Percentiles rank a stretch among this genome's conserved stretches.
Conservation (phyloP, 169 alveolate species). For the Cardiosporidium cionae region DNA sequence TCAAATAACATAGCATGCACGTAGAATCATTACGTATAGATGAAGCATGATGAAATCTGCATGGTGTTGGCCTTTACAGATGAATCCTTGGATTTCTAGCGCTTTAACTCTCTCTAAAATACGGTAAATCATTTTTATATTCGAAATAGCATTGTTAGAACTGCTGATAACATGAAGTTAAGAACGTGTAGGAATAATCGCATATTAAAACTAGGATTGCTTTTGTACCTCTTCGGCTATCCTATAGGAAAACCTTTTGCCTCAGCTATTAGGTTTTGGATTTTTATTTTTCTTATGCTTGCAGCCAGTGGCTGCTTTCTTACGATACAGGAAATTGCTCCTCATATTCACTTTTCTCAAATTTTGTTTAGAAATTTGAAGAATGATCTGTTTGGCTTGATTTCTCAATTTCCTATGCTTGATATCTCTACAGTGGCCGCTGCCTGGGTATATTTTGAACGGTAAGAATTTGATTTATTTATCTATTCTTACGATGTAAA, state of each 20-base stretch:
- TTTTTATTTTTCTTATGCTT: no score
- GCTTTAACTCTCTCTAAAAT: constrained; percentile 23
- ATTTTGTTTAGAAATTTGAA: constrained; percentile 7
- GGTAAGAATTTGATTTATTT: neutral
- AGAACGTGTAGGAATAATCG: no score
- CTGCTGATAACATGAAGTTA: no score
- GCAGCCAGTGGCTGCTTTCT: no score
- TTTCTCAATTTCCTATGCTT: neutral
- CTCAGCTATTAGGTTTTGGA: no score
- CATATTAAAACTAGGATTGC: no score
- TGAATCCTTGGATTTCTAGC: constrained; percentile 2
- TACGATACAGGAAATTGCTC: no score
- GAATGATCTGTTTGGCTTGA: neutral
- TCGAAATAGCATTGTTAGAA: no score
- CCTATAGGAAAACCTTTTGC: no score
- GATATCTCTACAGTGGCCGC: constrained; percentile 20
- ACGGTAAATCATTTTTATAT: neutral
- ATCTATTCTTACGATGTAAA: neutral
- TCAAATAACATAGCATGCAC: neutral
- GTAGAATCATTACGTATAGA: neutral
- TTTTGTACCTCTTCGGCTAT: no score
- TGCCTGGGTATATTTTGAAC: constrained; percentile 29
- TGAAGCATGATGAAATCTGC: neutral
- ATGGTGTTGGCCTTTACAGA: neutral
- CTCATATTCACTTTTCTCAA: no score